These are phyloP conservation scores for Meyerozyma guilliermondii DNA, from an alignment of 1,139 yeast genomes.

Conservation along the genomic window DNA sequence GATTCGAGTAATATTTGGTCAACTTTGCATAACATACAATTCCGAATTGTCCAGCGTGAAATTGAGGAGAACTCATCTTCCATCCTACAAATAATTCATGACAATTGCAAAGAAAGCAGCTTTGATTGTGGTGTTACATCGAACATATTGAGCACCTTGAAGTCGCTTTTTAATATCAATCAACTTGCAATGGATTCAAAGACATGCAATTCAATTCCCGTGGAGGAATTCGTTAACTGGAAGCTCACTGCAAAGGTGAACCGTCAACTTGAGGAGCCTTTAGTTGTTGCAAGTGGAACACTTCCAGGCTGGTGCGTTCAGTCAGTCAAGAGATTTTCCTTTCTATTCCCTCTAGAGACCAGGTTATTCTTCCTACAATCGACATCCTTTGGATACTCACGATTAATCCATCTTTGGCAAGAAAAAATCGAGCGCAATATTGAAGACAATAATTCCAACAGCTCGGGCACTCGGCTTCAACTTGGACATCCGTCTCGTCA, in stretches of 20 bases:
- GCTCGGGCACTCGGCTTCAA: slow-evolving; percentile 27
- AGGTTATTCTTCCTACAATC: slow-evolving; percentile 76
- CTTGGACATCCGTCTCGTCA: slow-evolving; percentile 78
- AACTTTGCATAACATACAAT: slow-evolving; percentile 48
- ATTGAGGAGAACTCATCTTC: slow-evolving; percentile 2
- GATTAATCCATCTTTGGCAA: slow-evolving; percentile 80
- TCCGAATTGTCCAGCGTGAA: slow-evolving; percentile 28
- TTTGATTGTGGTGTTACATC: slow-evolving; percentile 43
- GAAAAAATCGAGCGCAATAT: slow-evolving; percentile 42
- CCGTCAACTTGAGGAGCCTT: slow-evolving; percentile 84
- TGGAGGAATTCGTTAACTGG: slow-evolving; percentile 61
- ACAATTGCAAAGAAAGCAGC: slow-evolving; percentile 25
- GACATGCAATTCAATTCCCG: slow-evolving; percentile 22
- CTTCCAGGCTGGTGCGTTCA: slow-evolving; percentile 83
- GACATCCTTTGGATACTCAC: slow-evolving; percentile 87
- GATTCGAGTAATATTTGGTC: slow-evolving; percentile 56
- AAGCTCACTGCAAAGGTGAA: slow-evolving; percentile 83
- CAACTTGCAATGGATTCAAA: slow-evolving; percentile 21
- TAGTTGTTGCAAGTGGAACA: slow-evolving; percentile 82
- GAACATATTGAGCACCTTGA: slow-evolving; percentile 51
- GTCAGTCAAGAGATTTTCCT: slow-evolving; percentile 69
- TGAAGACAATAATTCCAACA: slow-evolving; percentile 13
- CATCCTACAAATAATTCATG: slow-evolving; percentile 8
- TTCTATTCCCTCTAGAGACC: slow-evolving; percentile 79
- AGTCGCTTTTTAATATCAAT: slow-evolving; percentile 48